phyloP scores from a whole-genome alignment of 306 rosid genomes.

The Casuarina glauca region DNA sequence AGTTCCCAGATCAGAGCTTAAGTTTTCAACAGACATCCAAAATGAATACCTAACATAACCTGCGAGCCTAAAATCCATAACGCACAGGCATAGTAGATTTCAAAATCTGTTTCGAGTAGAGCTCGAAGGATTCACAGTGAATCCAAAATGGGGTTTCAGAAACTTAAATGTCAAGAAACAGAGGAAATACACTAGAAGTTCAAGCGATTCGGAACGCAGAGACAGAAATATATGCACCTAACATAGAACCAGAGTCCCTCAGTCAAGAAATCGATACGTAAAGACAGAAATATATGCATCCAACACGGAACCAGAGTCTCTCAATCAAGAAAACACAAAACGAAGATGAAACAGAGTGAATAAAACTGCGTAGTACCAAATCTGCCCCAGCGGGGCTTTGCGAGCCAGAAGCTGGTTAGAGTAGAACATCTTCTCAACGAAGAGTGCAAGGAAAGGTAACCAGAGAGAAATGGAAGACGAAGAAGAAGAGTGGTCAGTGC shows the following conservation, averaged over 20 bases:
- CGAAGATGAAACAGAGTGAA: background rate
- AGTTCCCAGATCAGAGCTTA: background rate
- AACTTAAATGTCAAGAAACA: too few species aligned
- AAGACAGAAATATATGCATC: background rate
- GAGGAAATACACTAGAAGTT: too few species aligned
- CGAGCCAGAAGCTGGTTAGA: slow-evolving; percentile 87
- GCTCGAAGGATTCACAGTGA: background rate
- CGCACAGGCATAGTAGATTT: too few species aligned
- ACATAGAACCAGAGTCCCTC: too few species aligned
- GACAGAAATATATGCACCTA: too few species aligned
- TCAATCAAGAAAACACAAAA: background rate
- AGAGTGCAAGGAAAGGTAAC: background rate
- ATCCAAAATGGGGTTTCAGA: background rate
- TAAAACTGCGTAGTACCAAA: slow-evolving; percentile 47
- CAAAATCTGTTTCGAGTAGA: too few species aligned
- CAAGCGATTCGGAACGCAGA: too few species aligned
- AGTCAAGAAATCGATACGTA: too few species aligned
- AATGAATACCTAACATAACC: background rate
- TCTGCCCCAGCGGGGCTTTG: slow-evolving; percentile 83
- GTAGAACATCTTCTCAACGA: slow-evolving; percentile 56
- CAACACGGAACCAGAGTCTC: too few species aligned
- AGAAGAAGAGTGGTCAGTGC: background rate
- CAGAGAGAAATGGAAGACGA: slow-evolving; percentile 2
- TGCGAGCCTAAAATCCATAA: too few species aligned
- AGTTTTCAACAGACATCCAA: background rate